Evolutionary conservation across 148 eudicot species (phyloP).

Genomic region (Polygonum maritimum): DNA sequence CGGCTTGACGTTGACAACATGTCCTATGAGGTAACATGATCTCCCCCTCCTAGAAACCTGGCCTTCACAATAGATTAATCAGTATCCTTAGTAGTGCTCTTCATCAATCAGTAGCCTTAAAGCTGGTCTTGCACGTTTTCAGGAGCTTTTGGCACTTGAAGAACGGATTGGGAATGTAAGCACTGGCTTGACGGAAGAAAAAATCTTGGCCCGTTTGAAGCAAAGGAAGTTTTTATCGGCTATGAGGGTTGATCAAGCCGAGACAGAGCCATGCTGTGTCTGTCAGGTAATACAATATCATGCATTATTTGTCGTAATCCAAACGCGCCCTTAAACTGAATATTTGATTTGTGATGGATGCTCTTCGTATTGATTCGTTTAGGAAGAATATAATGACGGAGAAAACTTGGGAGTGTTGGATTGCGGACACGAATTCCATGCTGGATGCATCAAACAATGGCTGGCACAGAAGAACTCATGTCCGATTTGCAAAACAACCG

Average conservation of each 20-base stretch:
- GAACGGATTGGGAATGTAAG: constrained; percentile 55
- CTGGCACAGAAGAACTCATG: constrained; percentile 49
- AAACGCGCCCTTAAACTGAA: not conserved
- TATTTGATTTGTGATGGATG: not conserved
- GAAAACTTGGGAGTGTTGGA: constrained; percentile 52
- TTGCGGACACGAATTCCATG: constrained; percentile 68
- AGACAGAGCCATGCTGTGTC: constrained; percentile 47
- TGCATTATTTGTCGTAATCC: not conserved
- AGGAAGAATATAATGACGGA: constrained; percentile 51
- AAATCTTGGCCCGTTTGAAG: constrained; percentile 29
- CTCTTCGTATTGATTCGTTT: constrained; percentile 3
- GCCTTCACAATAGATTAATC: no score
- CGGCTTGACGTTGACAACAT: constrained; percentile 24
- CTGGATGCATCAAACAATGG: constrained; percentile 62
- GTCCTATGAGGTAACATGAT: constrained; percentile 19
- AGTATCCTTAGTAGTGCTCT: not conserved
- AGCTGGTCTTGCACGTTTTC: not conserved
- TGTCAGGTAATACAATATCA: constrained; percentile 33
- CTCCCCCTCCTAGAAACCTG: not conserved
- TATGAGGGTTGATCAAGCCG: constrained; percentile 13
- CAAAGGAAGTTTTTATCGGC: constrained; percentile 21
- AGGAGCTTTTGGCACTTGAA: constrained; percentile 65
- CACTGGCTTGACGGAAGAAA: constrained; percentile 51
- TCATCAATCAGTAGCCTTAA: not conserved
- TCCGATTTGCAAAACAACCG: constrained; percentile 60